phyloP scores from a whole-genome alignment of 164 flowering plant species.

The Houttuynia cordata region DNA sequence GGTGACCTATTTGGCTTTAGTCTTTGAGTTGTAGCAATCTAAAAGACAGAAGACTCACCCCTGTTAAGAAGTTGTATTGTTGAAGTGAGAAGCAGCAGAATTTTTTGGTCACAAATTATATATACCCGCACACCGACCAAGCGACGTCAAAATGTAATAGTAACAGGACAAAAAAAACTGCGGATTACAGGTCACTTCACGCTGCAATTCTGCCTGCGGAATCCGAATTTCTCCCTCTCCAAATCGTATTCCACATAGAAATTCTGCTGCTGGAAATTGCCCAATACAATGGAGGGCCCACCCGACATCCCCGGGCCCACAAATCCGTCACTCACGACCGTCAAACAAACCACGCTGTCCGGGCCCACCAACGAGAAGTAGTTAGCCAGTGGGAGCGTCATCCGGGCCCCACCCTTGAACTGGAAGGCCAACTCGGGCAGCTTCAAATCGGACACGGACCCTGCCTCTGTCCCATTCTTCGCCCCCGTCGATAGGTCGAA shows the following conservation, averaged over 20 bases:
- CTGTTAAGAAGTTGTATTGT: no score
- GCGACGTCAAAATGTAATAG: background rate
- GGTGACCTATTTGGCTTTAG: no score
- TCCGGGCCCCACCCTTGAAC: constrained; percentile 64
- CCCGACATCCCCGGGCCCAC: background rate
- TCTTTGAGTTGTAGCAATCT: no score
- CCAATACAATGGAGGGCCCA: constrained; percentile 51
- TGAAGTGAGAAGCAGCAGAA: no score
- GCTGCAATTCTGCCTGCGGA: constrained; percentile 28
- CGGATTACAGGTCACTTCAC: background rate
- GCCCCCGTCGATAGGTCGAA: constrained; percentile 27
- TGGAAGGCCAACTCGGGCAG: constrained; percentile 43
- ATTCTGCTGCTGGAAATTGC: constrained; percentile 50
- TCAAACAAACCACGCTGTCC: constrained; percentile 32
- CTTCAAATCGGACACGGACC: background rate
- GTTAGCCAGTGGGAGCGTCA: constrained; percentile 50
- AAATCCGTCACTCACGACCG: constrained; percentile 26
- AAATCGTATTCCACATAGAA: constrained; percentile 40
- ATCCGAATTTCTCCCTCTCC: constrained; percentile 39
- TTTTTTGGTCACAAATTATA: no score
- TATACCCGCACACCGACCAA: background rate
- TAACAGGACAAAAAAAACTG: no score
- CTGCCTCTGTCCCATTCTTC: background rate
- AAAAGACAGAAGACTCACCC: no score
- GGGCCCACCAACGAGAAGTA: constrained; percentile 30